A percentile compares a stretch with the other conserved stretches of the same genome.
Conservation (phyloP, 2,329 filamentous ascomycete genomes). For the Colletotrichum sp. region DNA sequence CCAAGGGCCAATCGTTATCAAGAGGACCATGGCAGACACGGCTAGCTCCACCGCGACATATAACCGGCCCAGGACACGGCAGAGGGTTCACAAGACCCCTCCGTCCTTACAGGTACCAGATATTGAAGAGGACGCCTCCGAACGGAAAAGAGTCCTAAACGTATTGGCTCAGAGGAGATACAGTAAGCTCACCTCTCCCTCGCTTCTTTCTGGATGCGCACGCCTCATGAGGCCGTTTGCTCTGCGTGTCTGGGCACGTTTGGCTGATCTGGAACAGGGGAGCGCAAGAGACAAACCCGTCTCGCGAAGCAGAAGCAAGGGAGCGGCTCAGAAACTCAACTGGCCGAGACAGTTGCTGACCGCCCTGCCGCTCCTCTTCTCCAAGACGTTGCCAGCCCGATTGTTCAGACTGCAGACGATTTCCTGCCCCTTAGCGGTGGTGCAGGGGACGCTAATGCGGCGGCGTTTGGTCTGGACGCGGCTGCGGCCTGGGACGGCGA, state of each 20-base stretch:
- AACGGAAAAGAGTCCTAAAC: conserved; percentile 59
- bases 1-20: not conserved
- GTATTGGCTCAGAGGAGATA: conserved; percentile 61
- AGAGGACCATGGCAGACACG: not conserved
- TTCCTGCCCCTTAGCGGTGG: not conserved
- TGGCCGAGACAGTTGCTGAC: not conserved
- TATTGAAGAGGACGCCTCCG: conserved; percentile 54
- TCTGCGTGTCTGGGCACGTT: not conserved
- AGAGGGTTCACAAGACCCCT: conserved; percentile 44
- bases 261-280: conserved; percentile 24
- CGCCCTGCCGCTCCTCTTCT: not conserved
- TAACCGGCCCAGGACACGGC: conserved; percentile 30
- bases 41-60: not conserved
- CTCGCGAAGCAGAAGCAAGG: not conserved
- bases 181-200: conserved; percentile 34
- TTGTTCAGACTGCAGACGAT: not conserved
- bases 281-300: conserved; percentile 29
- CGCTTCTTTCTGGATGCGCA: not conserved
- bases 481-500: not conserved
- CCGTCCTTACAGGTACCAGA: conserved; percentile 48
- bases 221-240: not conserved
- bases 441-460: not conserved
- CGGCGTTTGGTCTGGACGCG: not conserved
- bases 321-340: not conserved
- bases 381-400: not conserved